Base-by-base conservation (phyloP, 2,329 filamentous ascomycete genomes). In the Colletotrichum camelliae region DNA sequence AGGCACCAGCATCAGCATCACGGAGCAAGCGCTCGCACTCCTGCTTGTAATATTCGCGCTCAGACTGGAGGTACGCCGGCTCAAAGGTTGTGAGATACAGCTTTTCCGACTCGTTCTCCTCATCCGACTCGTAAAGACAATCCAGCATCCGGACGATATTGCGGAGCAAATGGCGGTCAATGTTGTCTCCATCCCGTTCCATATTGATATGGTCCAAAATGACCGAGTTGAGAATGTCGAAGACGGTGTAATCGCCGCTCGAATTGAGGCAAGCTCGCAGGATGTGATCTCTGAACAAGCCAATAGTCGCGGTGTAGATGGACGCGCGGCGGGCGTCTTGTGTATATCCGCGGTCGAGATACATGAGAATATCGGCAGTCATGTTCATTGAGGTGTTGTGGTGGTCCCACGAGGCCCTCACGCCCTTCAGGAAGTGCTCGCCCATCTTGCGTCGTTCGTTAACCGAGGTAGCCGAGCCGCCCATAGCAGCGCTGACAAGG, bases 311-410 rank as follows among this genome's bases (percentile, higher is more conserved):
- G 16, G 93, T 91, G 82, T 96, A 98, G 70, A 98, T 97, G 1
- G 94, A 94, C 0, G 95, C 93, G 7, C 92, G 90, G 75, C 93
- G 91, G 7, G 85, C 81, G 77, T 97, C 95, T 43, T 92, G 88
- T 66, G 92, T 94, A 81, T 94, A 96, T 33, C 96, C 93, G 66
- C 96, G 94, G 82, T 99, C 96, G 89, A 99, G 95, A 82, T 98
- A 98, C 96, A 98, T 98, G 67, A 98, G 89, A 37, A 98, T 95
- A 83, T 98, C 97, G 5, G 96, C 96, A 67, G 95, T 93, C 96
- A 98, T 98, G 82, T 95, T 96, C 95, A 98, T 98, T 60, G 94
- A 96, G 72, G 94, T 91, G 82, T 96, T 95, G 82, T 99, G 96
- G 77, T 97, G 94, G 76, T 96, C 92, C 95, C 96, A 99, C 4